phyloP scores from a whole-genome alignment of 805 yeast genomes.

The Barnettozyma salicaria region DNA sequence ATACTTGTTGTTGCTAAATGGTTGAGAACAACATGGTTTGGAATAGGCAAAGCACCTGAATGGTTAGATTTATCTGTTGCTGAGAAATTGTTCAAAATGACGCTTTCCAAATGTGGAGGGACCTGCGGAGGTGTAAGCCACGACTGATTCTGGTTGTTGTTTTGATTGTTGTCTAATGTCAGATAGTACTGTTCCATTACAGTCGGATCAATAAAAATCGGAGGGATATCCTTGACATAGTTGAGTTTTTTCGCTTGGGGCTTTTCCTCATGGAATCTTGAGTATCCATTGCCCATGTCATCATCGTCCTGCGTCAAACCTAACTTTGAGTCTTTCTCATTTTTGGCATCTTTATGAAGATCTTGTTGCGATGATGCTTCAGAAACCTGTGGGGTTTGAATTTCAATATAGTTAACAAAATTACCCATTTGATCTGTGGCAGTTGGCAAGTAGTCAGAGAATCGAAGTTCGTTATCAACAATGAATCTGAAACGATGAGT shows the following conservation, averaged over 20 bases:
- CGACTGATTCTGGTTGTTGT: slow-evolving; percentile 50
- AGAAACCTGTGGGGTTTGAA: slow-evolving; percentile 35
- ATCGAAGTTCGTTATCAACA: slow-evolving; percentile 86
- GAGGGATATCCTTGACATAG: slow-evolving; percentile 68
- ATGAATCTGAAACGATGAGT: slow-evolving; percentile 92
- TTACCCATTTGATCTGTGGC: slow-evolving; percentile 98
- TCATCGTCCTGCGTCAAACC: slow-evolving; percentile 63
- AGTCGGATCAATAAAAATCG: slow-evolving; percentile 77
- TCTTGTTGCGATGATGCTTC: slow-evolving; percentile 31
- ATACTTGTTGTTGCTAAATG: slow-evolving; percentile 95
- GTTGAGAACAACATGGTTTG: slow-evolving; percentile 89
- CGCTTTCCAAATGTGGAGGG: slow-evolving; percentile 95
- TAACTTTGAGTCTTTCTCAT: slow-evolving; percentile 49
- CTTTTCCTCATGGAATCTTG: slow-evolving; percentile 66
- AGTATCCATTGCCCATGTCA: slow-evolving; percentile 79
- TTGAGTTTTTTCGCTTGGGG: slow-evolving; percentile 24
- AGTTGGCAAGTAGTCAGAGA: slow-evolving; percentile 85
- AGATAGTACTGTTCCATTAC: slow-evolving; percentile 83
- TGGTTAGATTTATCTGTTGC: slow-evolving; percentile 66
- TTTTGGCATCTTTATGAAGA: slow-evolving; percentile 18
- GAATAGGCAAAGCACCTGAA: slow-evolving; percentile 85
- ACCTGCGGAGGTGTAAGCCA: slow-evolving; percentile 88
- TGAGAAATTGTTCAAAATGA: slow-evolving; percentile 71
- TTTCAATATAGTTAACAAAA: slow-evolving; percentile 86
- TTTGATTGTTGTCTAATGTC: slow-evolving; percentile 65